Base-by-base conservation (phyloP, 305 asterid genomes). In the Ilex paraguariensis region DNA sequence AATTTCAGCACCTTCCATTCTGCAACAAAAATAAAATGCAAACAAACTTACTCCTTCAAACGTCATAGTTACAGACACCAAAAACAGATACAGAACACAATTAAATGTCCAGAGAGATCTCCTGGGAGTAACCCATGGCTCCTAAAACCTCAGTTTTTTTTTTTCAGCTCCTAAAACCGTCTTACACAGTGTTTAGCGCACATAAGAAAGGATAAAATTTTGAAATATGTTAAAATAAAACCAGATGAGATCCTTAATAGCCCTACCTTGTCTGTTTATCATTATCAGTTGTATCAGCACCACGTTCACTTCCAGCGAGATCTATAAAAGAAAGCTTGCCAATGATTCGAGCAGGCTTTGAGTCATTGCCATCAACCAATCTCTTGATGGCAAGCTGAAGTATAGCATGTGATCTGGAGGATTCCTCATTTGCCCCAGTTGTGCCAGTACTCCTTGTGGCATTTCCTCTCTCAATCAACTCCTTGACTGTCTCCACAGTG, bases 301-400 rank as follows among this genome's bases (percentile, higher is more conserved):
- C 80, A 28, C 80, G 80, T 60, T 75, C 80, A 64, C 80, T 75
- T 52, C 80, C 80, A 59, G 80, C 80, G 52, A 75, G 80, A 63
- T 75, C 80, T 42, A 75, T 75, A 52, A 75, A 75, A 30, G 80
- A 75, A 28, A 75, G 70, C 61, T 75, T 75, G 52, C 80, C 80
- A 52, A 75, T 70, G 3, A 65, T 15, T 56, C 68, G 70, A 61
- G 77, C 66, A 60, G 80, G 80, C 60, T 75, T 75, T 60, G 74
- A 75, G 48, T 71, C 77, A 33, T 71, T 75, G 30, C 71, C 71
- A 49, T 71, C 74, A n/a, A 57, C 57, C 28, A 57, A 32, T 71
- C 66, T 67, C 61, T 75, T 75, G 59, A 75, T 58, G 10, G 68
- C 77, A 56, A 75, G 80, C 63, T 75, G 80, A 61, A 75, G 77